These are phyloP conservation scores for Saccharum spontaneum DNA, from an alignment of 176 grass and related monocot genomes.

Conservation along the genomic window DNA sequence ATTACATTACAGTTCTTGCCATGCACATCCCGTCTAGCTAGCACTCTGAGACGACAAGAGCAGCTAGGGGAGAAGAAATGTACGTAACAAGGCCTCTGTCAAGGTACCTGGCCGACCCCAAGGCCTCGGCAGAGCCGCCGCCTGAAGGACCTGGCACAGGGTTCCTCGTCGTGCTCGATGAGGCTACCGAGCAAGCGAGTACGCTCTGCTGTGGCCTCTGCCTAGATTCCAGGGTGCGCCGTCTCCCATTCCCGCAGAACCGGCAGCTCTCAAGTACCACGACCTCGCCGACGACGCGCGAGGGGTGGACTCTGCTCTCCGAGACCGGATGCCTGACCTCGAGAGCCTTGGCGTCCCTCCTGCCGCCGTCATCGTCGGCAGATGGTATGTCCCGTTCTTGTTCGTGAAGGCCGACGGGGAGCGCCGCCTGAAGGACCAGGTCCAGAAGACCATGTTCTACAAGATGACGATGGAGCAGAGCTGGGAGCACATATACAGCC, in stretches of 20 bases:
- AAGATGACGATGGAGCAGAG: slow-evolving; percentile 36
- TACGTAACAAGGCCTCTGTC: slow-evolving; percentile 47
- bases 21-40: no score
- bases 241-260: no score
- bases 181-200: neutral
- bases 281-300: neutral
- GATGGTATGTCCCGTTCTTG: slow-evolving; percentile 47
- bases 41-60: no score
- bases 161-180: slow-evolving; percentile 29
- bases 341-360: no score
- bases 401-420: slow-evolving; percentile 32
- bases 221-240: no score
- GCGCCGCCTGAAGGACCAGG: slow-evolving; percentile 20
- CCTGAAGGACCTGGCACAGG: slow-evolving; percentile 27
- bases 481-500: slow-evolving; percentile 28
- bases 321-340: neutral
- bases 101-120: neutral
- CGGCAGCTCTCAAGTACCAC: no score
- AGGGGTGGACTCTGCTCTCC: slow-evolving; percentile 30
- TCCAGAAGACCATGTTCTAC: slow-evolving; percentile 28
- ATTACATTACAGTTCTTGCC: no score
- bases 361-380: neutral
- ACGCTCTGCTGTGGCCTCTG: slow-evolving; percentile 21
- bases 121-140: neutral
- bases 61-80: neutral